These are phyloP conservation scores for Ustanciosporium gigantosporum DNA, from an alignment of 1,284 basidiomycete species.

Conservation along the genomic window DNA sequence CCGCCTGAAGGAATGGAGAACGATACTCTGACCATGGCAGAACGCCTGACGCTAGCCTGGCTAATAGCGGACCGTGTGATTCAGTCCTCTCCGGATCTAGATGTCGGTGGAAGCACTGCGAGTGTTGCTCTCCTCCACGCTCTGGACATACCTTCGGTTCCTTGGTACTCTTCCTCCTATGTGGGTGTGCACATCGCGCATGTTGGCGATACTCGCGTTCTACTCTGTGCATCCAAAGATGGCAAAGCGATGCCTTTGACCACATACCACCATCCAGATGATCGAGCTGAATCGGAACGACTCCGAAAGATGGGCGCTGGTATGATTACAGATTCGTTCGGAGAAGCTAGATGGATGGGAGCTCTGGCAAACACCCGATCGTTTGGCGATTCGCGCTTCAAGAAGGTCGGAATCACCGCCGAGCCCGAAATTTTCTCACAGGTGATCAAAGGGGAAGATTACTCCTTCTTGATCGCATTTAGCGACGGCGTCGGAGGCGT, in stretches of 20 bases:
- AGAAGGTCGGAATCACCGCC: conserved; percentile 73
- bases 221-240: conserved; percentile 75
- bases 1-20: conserved; percentile 39
- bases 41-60: conserved; percentile 57
- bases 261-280: conserved; percentile 79
- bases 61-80: conserved; percentile 55
- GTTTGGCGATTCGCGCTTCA: conserved; percentile 89
- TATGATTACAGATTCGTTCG: conserved; percentile 90
- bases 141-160: conserved; percentile 70
- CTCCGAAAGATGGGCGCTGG: conserved; percentile 85
- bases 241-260: conserved; percentile 74
- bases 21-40: conserved; percentile 48
- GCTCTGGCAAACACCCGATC: conserved; percentile 89
- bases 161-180: conserved; percentile 59
- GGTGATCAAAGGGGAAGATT: conserved; percentile 67
- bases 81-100: conserved; percentile 40
- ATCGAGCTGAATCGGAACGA: conserved; percentile 79
- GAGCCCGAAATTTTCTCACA: conserved; percentile 88
- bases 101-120: conserved; percentile 76
- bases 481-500: conserved; percentile 85
- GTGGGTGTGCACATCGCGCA: conserved; percentile 76
- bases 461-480: conserved; percentile 50
- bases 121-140: conserved; percentile 86
- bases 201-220: conserved; percentile 78
- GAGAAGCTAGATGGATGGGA: conserved; percentile 95